Conservation (phyloP, 163 green algal species). For the Scenedesmus sp. region DNA sequence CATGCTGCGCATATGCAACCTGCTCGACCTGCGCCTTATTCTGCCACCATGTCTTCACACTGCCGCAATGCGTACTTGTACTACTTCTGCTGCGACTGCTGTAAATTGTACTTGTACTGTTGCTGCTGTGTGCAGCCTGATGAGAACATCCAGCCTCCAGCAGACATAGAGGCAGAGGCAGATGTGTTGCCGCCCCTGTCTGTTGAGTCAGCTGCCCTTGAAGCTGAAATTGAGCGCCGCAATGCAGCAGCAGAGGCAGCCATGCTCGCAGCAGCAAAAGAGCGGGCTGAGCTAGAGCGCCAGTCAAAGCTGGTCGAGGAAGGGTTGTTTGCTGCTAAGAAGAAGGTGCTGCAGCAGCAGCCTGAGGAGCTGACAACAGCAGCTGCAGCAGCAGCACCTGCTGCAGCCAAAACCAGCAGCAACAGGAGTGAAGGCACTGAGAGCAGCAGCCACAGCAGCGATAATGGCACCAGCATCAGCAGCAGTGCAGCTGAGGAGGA, state of each 20-base stretch:
- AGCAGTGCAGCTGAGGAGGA: neutral
- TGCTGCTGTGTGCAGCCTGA: neutral
- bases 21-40: too few relatives aligned
- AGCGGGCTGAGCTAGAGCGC: constrained; percentile 15
- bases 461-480: constrained; percentile 6
- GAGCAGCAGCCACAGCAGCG: constrained; percentile 16
- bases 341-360: constrained; percentile 21
- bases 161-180: neutral
- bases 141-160: neutral
- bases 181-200: constrained; percentile 21
- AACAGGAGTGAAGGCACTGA: neutral
- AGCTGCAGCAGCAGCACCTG: constrained; percentile 9
- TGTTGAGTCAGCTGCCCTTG: constrained; percentile 15
- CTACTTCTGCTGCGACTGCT: neutral
- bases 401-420: neutral
- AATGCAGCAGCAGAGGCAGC: constrained; percentile 18
- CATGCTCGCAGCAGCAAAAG: constrained; percentile 3
- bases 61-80: too few relatives aligned
- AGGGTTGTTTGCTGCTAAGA: constrained; percentile 12
- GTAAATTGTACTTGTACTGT: too few relatives aligned
- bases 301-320: constrained; percentile 43
- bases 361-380: neutral
- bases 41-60: too few relatives aligned
- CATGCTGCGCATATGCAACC: too few relatives aligned
- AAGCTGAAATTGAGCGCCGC: constrained; percentile 43